A percentile compares a stretch with the other conserved stretches of the same genome.
These are phyloP conservation scores for Wallacemonas sp. DNA, from an alignment of 208 protist species.

Conservation along the genomic window DNA sequence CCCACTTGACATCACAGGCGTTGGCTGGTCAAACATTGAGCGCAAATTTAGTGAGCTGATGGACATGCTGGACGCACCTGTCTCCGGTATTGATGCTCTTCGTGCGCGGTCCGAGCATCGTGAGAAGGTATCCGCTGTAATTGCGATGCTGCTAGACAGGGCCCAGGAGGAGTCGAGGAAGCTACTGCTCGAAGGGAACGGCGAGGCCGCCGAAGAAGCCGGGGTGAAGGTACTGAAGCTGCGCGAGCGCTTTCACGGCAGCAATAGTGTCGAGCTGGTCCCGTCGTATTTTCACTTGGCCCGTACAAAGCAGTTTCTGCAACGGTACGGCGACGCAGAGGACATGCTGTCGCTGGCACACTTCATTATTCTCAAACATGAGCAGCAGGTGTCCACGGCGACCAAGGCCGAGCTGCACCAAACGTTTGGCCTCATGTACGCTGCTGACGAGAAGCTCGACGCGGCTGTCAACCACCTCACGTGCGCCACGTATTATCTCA, in stretches of 20 bases:
- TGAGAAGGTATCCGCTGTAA: conserved; percentile 55
- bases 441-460: conserved; percentile 82
- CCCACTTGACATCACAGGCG: conserved; percentile 58
- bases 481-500: conserved; percentile 87
- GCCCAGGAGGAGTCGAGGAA: conserved; percentile 74
- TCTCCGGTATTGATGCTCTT: conserved; percentile 69
- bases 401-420: conserved; percentile 89
- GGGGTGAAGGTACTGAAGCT: conserved; percentile 79
- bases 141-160: conserved; percentile 58
- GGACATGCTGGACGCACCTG: conserved; percentile 55
- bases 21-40: conserved; percentile 72
- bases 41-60: conserved; percentile 73
- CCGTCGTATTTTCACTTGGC: conserved; percentile 85
- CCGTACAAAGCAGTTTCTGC: conserved; percentile 84
- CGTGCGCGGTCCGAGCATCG: conserved; percentile 50
- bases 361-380: conserved; percentile 74
- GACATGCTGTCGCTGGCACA: conserved; percentile 89
- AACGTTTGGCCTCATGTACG: conserved; percentile 88
- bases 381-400: conserved; percentile 42
- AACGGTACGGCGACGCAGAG: conserved; percentile 77
- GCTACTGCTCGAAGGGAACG: conserved; percentile 71
- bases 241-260: conserved; percentile 75
- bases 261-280: conserved; percentile 66
- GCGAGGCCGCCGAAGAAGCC: conserved; percentile 67
- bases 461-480: conserved; percentile 78